Base-by-base conservation (phyloP, 129 eudicot species). In the Kitagawia praeruptora region DNA sequence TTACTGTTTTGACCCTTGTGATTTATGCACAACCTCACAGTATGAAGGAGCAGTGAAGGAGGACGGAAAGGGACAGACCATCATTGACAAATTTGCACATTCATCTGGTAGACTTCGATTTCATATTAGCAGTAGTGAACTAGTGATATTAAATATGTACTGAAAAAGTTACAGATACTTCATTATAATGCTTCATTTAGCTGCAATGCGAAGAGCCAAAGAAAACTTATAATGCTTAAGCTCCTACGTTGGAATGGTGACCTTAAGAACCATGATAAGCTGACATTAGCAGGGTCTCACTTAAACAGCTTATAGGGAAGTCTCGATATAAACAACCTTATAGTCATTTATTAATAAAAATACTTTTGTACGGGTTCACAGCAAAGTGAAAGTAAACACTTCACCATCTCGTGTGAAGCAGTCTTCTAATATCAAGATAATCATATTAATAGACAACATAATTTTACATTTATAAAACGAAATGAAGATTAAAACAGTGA, bases 31-130 rank as follows among this genome's bases (percentile, higher is more conserved):
- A 47, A 14, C 18, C 74, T 86, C 81, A 54, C 84, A 95, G 99
- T 92, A 95, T 85, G 99, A 96, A 88, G 99, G 99, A 72, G 99
- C 98, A 1, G 99, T 91, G 80, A 89, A 86, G 85, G 98, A 87
- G 75, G 99, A 88, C 82, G 99, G 99, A 86, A 92, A 97, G 80
- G 98, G 98, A 48, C 86, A 84, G 16, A 84, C 90, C 51, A 80
- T 83, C 12, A 92, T 98, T 98, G 98, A 96, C 85, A 90, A 51
- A 80, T 92, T 90, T 88, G 92, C 98, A 27, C 96, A 96, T 81
- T 61, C 93, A 49, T 90, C 86, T 84, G 99, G 97, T 95, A 92
- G 81, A 18, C 51, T 76, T 28, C 34, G 19, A 39, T 13, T 28
- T 31, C 5, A 10, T 7, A 54, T 34, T 34, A 34, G 12, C 47